These are phyloP conservation scores for Fraxinus cuspidata DNA, from an alignment of 257 asterid species.

Conservation along the genomic window DNA sequence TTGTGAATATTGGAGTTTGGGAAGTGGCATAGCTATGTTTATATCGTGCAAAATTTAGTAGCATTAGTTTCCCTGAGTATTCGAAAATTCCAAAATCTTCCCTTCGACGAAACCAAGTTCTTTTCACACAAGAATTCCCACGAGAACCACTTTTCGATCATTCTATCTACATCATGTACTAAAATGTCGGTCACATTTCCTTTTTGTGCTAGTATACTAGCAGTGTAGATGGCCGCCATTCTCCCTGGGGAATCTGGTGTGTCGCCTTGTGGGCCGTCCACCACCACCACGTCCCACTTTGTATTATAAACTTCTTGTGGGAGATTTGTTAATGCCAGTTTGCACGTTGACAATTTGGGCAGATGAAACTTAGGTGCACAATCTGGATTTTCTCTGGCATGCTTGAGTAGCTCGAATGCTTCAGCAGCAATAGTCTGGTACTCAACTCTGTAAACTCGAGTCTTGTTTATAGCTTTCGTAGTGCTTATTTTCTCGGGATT, in stretches of 20 bases:
- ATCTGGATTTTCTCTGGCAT: constrained; percentile 50
- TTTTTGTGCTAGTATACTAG: constrained; percentile 65
- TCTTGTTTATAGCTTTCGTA: constrained; percentile 19
- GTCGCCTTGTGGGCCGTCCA: constrained; percentile 82
- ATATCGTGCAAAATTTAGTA: constrained; percentile 48
- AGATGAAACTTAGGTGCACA: constrained; percentile 33
- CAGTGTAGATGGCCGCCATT: constrained; percentile 77
- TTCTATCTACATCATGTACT: constrained; percentile 70
- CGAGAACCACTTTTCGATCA: constrained; percentile 87
- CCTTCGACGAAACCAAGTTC: constrained; percentile 78
- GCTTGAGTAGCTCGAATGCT: constrained; percentile 64
- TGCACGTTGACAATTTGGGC: constrained; percentile 45
- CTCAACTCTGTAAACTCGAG: constrained; percentile 47
- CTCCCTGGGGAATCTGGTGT: constrained; percentile 69
- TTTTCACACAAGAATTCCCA: constrained; percentile 83
- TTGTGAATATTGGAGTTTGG: constrained; percentile 16
- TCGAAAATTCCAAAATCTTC: constrained; percentile 71
- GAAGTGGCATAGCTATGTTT: background rate
- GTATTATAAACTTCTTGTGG: constrained; percentile 46
- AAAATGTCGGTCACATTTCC: constrained; percentile 50
- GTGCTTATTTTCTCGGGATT: constrained; percentile 32
- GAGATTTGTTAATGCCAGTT: constrained; percentile 49
- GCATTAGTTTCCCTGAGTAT: constrained; percentile 40
- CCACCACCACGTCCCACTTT: constrained; percentile 71
- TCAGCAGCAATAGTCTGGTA: constrained; percentile 63